Base-by-base conservation (phyloP, 129 eudicot species). In the Chrysanthemum seticuspe region DNA sequence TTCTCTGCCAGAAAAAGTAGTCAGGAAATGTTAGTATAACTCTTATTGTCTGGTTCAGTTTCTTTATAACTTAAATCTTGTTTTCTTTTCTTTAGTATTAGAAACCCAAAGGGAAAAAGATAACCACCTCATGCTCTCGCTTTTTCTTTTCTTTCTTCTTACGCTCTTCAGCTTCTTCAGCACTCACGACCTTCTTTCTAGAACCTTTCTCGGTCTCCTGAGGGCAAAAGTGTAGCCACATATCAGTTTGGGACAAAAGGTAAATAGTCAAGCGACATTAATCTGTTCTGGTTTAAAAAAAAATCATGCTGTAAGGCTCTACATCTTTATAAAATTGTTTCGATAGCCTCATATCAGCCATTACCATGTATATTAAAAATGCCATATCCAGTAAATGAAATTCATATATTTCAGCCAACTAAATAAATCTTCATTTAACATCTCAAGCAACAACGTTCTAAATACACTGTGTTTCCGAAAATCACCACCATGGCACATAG, bases 101-200 rank as follows among this genome's bases (percentile, higher is more conserved):
- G 18, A 73, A 71, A 62, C 34, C 40, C 47, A 65, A 13, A 49
- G 21, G 49, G 44, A 73, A 16, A 65, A 47, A 64, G 11, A 47
- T 45, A 65, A 74, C 27, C 59, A 89, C 99, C 92, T 90, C 99
- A 61, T 85, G 88, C 76, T 94, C 97, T 60, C 96, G 83, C 79
- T 86, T 90, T 71, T 89, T 88, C 89, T 90, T 94, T 80, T 83
- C 97, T 87, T 94, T 94, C 97, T 86, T 76, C 81, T 88, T 94
- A 68, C 88, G 85, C 63, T 86, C 91, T 73, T 90, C 96, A n/a
- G 99, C 99, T 83, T 94, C 87, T 76, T 94, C 85, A 54, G 97
- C 97, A 78, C 99, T 94, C 13, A 90, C 65, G 65, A 88, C 79
- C 83, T 78, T 83, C 76, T 76, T 86, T 21, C 74, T 73, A 34